Percentiles rank a stretch among this genome's conserved stretches.
These are phyloP conservation scores for Artemisia argyi DNA, from an alignment of 129 eudicot genomes.

Conservation along the genomic window DNA sequence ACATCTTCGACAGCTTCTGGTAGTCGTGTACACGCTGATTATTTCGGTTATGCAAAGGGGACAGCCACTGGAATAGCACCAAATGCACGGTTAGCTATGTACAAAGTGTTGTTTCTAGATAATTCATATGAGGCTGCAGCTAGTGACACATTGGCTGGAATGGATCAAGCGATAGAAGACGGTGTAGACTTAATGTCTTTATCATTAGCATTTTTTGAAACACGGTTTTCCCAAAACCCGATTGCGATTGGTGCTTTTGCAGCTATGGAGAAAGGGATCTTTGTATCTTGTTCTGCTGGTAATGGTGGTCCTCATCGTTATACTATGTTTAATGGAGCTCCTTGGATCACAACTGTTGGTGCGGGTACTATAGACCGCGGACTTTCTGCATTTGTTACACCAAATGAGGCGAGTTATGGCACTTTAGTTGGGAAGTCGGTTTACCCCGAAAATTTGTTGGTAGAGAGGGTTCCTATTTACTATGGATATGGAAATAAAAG, in stretches of 20 bases:
- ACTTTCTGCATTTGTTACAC: not conserved
- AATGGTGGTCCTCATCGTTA: slow-evolving; percentile 9
- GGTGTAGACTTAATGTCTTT: slow-evolving; percentile 19
- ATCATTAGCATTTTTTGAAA: slow-evolving; percentile 2
- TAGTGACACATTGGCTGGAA: slow-evolving; percentile 15
- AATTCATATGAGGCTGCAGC: slow-evolving; percentile 10
- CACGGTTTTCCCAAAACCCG: slow-evolving; percentile 6
- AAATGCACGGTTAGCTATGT: slow-evolving; percentile 16
- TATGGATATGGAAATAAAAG: not conserved
- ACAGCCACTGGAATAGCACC: slow-evolving; percentile 23
- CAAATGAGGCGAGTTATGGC: slow-evolving; percentile 15
- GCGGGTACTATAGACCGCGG: slow-evolving; percentile 17
- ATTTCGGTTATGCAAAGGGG: slow-evolving; percentile 19
- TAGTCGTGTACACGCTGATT: slow-evolving; percentile 5
- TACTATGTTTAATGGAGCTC: slow-evolving; percentile 7
- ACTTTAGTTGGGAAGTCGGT: slow-evolving; percentile 11
- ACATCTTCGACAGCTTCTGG: slow-evolving; percentile 25
- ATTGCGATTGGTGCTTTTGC: slow-evolving; percentile 19
- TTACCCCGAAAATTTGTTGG: not conserved
- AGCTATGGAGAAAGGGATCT: slow-evolving; percentile 21
- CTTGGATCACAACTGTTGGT: slow-evolving; percentile 14
- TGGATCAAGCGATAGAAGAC: slow-evolving; percentile 17
- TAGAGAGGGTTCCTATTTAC: slow-evolving; percentile 13
- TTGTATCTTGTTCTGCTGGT: slow-evolving; percentile 17
- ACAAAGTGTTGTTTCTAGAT: slow-evolving; percentile 3